These are phyloP conservation scores for Ophiobolus disseminans DNA, from an alignment of 2,329 filamentous ascomycete genomes.

Conservation along the genomic window DNA sequence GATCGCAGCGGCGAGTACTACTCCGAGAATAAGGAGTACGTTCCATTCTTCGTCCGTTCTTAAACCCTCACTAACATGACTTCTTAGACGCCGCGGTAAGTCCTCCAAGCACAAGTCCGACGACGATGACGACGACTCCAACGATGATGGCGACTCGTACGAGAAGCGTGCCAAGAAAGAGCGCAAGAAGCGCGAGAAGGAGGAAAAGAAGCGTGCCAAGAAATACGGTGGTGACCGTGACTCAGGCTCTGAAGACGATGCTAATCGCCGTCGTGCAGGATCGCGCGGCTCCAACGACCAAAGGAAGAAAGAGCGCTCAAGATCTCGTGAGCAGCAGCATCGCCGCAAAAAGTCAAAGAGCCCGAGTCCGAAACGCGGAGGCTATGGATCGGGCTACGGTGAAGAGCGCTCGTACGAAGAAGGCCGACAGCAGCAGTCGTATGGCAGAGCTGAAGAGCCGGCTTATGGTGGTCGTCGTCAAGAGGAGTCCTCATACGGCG, in stretches of 20 bases:
- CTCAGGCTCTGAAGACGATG: conserved; percentile 23
- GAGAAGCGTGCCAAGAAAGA: conserved; percentile 29
- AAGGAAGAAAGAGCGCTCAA: conserved; percentile 14
- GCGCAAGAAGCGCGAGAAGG: conserved; percentile 30
- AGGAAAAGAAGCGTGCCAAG: conserved; percentile 27
- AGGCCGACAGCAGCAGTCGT: conserved; percentile 11
- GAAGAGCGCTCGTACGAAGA: conserved; percentile 35
- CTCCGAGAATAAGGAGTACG: conserved; percentile 51
- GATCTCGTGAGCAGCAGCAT: conserved; percentile 22
- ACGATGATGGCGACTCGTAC: conserved; percentile 38
- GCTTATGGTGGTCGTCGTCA: conserved; percentile 3
- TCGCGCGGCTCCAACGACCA: conserved; percentile 12
- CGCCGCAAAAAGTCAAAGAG: conserved; percentile 23
- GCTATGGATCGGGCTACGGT: conserved; percentile 28
- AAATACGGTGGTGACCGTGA: conserved; percentile 18
- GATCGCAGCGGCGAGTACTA: conserved; percentile 50
- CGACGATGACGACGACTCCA: conserved; percentile 38
- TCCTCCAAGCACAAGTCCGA: conserved; percentile 53
- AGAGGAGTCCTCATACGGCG: conserved; percentile 10
- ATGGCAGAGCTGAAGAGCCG: conserved; percentile 14
- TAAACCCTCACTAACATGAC: conserved; percentile 13
- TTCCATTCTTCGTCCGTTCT: conserved; percentile 4
- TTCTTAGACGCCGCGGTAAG: conserved; percentile 42
- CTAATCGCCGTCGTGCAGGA: conserved; percentile 30
- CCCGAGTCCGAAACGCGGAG: conserved; percentile 27